A percentile compares a stretch with the other conserved stretches of the same genome.
These are phyloP conservation scores for Cordia subcordata DNA, from an alignment of 257 asterid species.

Conservation along the genomic window DNA sequence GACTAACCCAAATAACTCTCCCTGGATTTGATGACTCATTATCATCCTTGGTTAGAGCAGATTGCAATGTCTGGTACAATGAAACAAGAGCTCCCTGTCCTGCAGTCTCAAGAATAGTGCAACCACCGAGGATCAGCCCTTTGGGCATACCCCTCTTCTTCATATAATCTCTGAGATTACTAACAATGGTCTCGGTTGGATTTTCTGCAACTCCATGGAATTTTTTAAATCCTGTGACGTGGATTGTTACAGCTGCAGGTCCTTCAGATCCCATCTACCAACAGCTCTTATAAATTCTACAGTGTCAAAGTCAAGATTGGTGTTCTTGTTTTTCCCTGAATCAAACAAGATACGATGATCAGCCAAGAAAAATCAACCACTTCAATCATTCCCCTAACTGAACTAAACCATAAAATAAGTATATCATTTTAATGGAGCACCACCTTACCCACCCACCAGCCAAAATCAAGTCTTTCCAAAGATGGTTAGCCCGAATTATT, in stretches of 20 bases:
- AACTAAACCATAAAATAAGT: too few species aligned
- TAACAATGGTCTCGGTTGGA: constrained; percentile 88
- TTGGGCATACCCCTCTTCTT: constrained; percentile 69
- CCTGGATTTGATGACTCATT: constrained; percentile 36
- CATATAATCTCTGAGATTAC: constrained; percentile 66
- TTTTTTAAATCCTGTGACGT: constrained; percentile 85
- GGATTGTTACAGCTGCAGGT: constrained; percentile 80
- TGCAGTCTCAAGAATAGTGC: constrained; percentile 88
- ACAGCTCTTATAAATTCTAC: constrained; percentile 21
- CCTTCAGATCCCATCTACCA: constrained; percentile 92
- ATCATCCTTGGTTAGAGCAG: constrained; percentile 45
- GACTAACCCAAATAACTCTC: constrained; percentile 77
- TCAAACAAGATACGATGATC: constrained; percentile 9
- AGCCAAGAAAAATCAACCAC: too few species aligned
- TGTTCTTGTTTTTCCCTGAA: constrained; percentile 10
- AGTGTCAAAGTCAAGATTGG: constrained; percentile 17
- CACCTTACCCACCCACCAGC: too few species aligned
- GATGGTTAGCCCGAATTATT: too few species aligned
- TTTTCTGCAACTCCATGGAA: constrained; percentile 94
- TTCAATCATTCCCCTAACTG: not conserved
- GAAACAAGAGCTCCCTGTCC: constrained; percentile 83
- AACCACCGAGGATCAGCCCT: constrained; percentile 83
- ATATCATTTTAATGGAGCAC: too few species aligned
- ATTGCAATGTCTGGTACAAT: constrained; percentile 77
- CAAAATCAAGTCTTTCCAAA: too few species aligned